Conservation (phyloP, 2,329 filamentous ascomycete genomes). For the Sarocladium brachiariae region DNA sequence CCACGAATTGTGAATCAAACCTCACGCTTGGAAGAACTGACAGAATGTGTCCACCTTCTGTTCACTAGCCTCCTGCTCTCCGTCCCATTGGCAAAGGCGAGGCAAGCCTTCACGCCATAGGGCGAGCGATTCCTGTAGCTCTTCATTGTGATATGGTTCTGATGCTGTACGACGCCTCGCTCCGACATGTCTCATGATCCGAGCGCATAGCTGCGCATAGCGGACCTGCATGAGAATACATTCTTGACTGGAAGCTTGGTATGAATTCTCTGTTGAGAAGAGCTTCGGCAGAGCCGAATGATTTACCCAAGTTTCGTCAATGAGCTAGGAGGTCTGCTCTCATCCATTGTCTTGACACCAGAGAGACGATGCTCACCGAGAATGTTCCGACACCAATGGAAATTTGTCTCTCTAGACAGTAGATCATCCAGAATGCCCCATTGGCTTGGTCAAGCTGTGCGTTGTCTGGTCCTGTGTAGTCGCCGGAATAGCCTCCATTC, state of each 20-base stretch:
- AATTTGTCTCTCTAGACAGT: background rate
- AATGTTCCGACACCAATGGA: background rate
- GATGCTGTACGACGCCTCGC: background rate
- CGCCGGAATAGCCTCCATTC: background rate
- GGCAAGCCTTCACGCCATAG: background rate
- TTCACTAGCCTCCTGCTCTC: background rate
- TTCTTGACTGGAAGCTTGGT: background rate
- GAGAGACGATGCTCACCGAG: background rate
- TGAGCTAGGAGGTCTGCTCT: background rate
- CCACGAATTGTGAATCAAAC: background rate
- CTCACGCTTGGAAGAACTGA: background rate
- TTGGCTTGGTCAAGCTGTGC: background rate
- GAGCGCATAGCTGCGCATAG: background rate
- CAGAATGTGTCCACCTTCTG: background rate
- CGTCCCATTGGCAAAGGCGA: background rate
- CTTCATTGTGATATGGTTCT: background rate
- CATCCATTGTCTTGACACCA: background rate
- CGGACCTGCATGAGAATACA: background rate
- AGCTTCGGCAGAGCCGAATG: background rate
- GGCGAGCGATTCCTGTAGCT: background rate
- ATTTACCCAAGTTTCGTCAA: background rate
- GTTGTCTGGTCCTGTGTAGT: background rate
- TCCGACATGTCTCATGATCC: background rate
- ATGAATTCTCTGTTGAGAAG: background rate
- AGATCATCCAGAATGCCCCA: background rate